Base-by-base conservation (phyloP, 441 rosid genomes). In the Manihot esculenta region DNA sequence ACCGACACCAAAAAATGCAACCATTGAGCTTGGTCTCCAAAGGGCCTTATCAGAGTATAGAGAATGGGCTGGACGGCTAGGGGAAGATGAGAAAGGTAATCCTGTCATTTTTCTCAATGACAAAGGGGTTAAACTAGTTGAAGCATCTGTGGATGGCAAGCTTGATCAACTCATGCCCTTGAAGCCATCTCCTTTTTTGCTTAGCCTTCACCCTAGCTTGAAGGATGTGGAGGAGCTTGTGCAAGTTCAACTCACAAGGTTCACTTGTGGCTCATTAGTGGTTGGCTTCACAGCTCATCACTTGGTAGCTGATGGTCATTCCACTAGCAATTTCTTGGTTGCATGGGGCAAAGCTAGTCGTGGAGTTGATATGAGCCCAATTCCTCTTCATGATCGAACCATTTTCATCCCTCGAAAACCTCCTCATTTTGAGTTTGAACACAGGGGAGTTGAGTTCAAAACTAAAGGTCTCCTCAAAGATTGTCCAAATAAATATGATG, bases 231-330 rank as follows among this genome's bases (percentile, higher is more conserved):
- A 72, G 26, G 75, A 56, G n/a, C 5, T 72, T 1, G 4, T 56
- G 35, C 70, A 72, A 56, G 64, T 72, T 56, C 65, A 72, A 12
- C 70, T 72, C 27, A 72, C 66, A 20, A 64, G 62, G 41, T 72
- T 72, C 65, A 13, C 12, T 54, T 64, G 75, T 55, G 75, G 75
- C 33, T 72, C 75, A 5, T 13, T 72, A 18, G 59, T 68, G 12
- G 58, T 74, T 10, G 77, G 69, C 1, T 54, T 62, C 58, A 62
- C 73, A 0, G n/a, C 64, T 9, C 57, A 68, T 50, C 77, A 68
- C 24, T n/a, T 48, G 7, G 66, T 73, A 2, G 76, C 71, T 0
- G 71, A 73, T 38, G 76, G 71, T 0, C 64, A 58, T 2, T 66
- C 76, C 11, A 49, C 54, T 6, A 73, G 76, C 66, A 58, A 59